These are phyloP conservation scores for Corylus americana DNA, from an alignment of 306 rosid species.

Conservation along the genomic window DNA sequence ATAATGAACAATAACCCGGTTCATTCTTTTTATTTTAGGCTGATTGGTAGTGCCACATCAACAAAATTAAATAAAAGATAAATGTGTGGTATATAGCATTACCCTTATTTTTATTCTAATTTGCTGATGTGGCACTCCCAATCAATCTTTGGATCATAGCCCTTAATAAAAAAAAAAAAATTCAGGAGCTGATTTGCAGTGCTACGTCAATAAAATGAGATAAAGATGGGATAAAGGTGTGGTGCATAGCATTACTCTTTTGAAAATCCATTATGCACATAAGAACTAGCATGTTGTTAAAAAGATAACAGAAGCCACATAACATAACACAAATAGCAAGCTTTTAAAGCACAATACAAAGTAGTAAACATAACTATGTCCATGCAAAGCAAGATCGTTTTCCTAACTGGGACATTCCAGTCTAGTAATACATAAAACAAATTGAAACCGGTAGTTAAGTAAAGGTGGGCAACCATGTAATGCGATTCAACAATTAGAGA, in stretches of 20 bases:
- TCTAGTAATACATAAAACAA: conserved; percentile 46
- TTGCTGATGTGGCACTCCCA: no score
- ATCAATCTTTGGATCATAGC: no score
- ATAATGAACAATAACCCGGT: background rate
- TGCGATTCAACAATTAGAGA: conserved; percentile 52
- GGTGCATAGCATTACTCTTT: background rate
- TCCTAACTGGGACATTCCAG: conserved; percentile 66
- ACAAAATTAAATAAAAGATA: no score
- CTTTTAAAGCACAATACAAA: conserved; percentile 32
- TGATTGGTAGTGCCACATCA: no score
- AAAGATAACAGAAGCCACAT: background rate
- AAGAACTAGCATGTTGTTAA: background rate
- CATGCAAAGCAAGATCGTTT: conserved; percentile 41
- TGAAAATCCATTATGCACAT: background rate
- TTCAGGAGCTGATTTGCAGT: no score
- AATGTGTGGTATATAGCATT: no score
- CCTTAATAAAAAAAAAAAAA: no score
- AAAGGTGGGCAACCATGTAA: conserved; percentile 53
- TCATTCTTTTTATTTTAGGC: background rate
- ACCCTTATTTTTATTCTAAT: no score
- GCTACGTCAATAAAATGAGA: no score
- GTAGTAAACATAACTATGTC: conserved; percentile 33
- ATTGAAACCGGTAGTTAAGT: conserved; percentile 35
- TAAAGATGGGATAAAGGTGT: no score
- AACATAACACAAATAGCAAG: conserved; percentile 10